Evolutionary conservation across 2,329 filamentous ascomycete genomes (phyloP).

Genomic region (Raffaelea deltoideospora): DNA sequence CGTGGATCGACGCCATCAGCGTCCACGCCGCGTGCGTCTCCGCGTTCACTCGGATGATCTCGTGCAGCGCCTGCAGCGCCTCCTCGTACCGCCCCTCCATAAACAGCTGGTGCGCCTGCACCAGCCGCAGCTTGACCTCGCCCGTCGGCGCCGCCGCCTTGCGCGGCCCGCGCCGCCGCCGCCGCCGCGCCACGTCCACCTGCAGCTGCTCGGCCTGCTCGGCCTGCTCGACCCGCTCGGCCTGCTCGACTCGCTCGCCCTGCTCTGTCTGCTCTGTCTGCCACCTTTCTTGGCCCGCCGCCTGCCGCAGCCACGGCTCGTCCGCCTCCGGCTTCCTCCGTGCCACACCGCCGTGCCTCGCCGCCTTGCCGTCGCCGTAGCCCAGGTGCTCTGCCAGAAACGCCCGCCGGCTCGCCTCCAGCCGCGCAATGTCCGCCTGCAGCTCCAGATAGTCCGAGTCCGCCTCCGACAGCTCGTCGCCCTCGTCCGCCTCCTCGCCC

Average conservation of each 20-base stretch:
- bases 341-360: too few species aligned
- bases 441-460: slow-evolving; percentile 27
- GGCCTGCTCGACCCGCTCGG: slow-evolving; percentile 1
- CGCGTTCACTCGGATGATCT: slow-evolving; percentile 53
- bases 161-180: slow-evolving; percentile 28
- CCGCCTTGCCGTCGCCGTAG: slow-evolving; percentile 6
- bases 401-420: slow-evolving; percentile 20
- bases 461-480: slow-evolving; percentile 17
- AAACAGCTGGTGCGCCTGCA: slow-evolving; percentile 53
- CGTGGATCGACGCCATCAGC: slow-evolving; percentile 43
- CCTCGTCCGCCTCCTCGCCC: slow-evolving; percentile 10
- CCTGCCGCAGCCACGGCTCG: too few species aligned
- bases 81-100: slow-evolving; percentile 44
- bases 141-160: slow-evolving; percentile 53
- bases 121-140: slow-evolving; percentile 54
- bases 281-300: too few species aligned
- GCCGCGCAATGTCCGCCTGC: slow-evolving; percentile 21
- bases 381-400: slow-evolving; percentile 17
- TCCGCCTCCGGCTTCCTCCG: too few species aligned
- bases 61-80: slow-evolving; percentile 42
- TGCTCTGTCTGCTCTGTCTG: not conserved
- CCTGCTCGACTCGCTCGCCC: not conserved
- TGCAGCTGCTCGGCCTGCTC: slow-evolving; percentile 1
- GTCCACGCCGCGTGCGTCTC: slow-evolving; percentile 53
- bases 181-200: slow-evolving; percentile 1